Conservation (phyloP, 768 basidiomycete genomes). For the Sporobolomyces roseus region DNA sequence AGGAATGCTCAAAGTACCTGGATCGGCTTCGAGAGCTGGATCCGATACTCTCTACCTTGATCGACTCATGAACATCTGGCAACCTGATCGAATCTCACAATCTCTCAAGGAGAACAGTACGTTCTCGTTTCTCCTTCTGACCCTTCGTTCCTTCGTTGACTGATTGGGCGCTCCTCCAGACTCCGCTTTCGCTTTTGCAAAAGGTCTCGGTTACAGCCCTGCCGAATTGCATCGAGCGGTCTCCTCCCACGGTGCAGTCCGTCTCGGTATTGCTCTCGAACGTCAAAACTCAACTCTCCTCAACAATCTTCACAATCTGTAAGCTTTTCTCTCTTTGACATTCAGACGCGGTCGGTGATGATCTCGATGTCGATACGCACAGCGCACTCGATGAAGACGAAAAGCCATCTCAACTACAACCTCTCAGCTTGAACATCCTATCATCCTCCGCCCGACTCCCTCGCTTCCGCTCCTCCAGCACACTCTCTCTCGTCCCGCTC, state of each 20-base stretch:
- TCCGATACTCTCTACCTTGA: conserved; percentile 58
- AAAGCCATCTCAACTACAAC: background rate
- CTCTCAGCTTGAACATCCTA: conserved; percentile 15
- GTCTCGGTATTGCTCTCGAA: conserved; percentile 23
- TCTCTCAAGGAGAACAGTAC: conserved; percentile 66
- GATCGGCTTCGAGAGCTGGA: conserved; percentile 55
- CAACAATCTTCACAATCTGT: conserved; percentile 11
- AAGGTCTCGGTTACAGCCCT: conserved; percentile 62
- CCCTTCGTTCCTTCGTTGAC: conserved; percentile 9
- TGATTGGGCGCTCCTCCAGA: conserved; percentile 42
- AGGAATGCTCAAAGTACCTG: conserved; percentile 65
- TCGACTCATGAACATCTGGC: conserved; percentile 86
- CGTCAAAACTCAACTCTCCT: background rate
- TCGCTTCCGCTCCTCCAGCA: conserved; percentile 7
- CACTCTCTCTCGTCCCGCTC: conserved; percentile 56
- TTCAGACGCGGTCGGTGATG: background rate
- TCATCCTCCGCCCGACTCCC: conserved; percentile 18
- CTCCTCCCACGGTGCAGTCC: conserved; percentile 26
- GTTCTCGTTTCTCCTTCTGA: conserved; percentile 32
- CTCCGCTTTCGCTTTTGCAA: conserved; percentile 77
- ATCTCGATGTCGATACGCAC: background rate
- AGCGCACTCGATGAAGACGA: conserved; percentile 22
- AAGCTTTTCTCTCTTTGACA: background rate
- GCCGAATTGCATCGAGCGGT: conserved; percentile 52
- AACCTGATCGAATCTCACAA: conserved; percentile 68